Base-by-base conservation (phyloP, 306 rosid genomes). In the Coriaria nepalensis region DNA sequence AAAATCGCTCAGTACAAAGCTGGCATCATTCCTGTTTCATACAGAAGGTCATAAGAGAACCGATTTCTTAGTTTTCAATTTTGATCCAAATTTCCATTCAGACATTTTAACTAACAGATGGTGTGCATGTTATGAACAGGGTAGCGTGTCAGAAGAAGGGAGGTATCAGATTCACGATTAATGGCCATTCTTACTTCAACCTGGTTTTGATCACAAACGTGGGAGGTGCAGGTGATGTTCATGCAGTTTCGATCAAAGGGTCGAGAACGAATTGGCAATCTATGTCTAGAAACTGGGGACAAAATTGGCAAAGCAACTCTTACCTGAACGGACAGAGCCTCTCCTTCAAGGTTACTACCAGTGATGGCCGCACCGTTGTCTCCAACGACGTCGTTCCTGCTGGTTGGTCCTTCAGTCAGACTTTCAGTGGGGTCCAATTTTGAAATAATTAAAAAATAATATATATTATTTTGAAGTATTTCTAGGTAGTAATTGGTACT, bases 251-350 rank as follows among this genome's bases (percentile, higher is more conserved):
- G 15, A 71, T 85, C 66, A 85, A 85, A 62, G 95, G 93, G 15
- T 85, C 95, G 4, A 76, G 62, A 55, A 71, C 87, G 8, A 50
- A 51, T 15, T 85, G 95, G 95, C 66, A 73, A 65, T 41, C 78
- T n/a, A 73, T 85, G 87, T 66, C 82, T 0, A 71, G 82, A 42
- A 85, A 85, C 43, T 85, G 95, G 95, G 95, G 95, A 0, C 95
- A 85, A 48, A 85, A 85, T 38, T 85, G 95, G 95, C 93, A 85
- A 49, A 81, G 77, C 75, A 85, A 81, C 54, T 8, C 72, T 12
- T 13, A 64, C 61, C 77, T 85, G n/a, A 59, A 78, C 6, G 85
- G 93, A 13, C 95, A 78, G n/a, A 54, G 69, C 62, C 84, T 85
- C 8, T 85, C 93, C 0, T 81, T 85, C 29, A 76, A 73, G 70